These are phyloP conservation scores for Lunularia cruciata DNA, from an alignment of 225 moss, liverwort and hornwort species.

Conservation along the genomic window DNA sequence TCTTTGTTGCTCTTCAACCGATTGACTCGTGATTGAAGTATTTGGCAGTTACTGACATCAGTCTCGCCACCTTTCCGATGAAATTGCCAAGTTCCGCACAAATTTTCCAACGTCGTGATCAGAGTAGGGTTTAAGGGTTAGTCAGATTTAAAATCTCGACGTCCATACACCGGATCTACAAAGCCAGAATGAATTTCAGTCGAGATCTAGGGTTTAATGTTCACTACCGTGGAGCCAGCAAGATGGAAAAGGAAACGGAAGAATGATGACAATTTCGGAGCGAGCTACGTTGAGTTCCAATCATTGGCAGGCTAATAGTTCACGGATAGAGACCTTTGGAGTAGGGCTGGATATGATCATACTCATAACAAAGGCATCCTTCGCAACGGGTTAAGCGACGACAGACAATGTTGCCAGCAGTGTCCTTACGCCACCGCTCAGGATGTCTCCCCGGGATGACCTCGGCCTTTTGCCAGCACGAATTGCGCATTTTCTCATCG, in stretches of 20 bases:
- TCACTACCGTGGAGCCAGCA: no score
- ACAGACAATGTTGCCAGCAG: constrained; percentile 76
- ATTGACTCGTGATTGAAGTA: constrained; percentile 85
- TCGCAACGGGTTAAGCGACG: constrained; percentile 81
- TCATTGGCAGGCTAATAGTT: not conserved
- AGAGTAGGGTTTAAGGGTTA: not conserved
- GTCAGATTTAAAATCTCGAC: not conserved
- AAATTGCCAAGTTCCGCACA: not conserved
- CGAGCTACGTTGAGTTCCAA: not conserved
- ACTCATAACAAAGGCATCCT: constrained; percentile 95
- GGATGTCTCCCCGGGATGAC: constrained; percentile 79
- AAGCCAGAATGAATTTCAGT: no score
- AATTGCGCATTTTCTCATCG: constrained; percentile 71
- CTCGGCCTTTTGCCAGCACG: constrained; percentile 91
- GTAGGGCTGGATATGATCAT: constrained; percentile 87
- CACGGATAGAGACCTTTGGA: constrained; percentile 68
- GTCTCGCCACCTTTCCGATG: constrained; percentile 81
- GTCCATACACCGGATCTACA: not conserved
- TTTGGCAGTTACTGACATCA: constrained; percentile 67
- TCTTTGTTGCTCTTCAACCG: constrained; percentile 75
- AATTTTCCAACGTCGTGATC: not conserved
- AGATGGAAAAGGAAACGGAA: no score
- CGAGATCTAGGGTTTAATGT: no score
- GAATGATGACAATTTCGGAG: no score
- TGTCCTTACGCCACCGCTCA: constrained; percentile 87